phyloP scores from a whole-genome alignment of 371 early-diverging fungal species.

The Mortierella sp. region DNA sequence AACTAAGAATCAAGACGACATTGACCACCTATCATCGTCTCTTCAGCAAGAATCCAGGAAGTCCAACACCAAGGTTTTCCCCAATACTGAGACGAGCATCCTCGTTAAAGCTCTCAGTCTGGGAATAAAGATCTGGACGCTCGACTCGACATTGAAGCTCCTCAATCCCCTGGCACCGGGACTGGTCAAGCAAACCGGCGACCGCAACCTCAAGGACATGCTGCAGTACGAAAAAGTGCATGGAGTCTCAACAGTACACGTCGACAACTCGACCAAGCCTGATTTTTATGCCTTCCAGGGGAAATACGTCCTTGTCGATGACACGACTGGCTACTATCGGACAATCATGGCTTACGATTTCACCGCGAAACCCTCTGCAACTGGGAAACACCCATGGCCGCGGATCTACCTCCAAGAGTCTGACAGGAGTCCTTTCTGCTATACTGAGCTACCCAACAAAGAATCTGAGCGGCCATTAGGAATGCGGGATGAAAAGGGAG shows the following conservation, averaged over 20 bases:
- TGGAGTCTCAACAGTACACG: constrained; percentile 40
- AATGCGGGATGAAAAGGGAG: constrained; percentile 14
- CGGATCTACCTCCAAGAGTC: constrained; percentile 24
- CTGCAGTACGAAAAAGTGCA: constrained; percentile 39
- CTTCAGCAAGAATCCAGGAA: background rate
- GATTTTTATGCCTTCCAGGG: constrained; percentile 38
- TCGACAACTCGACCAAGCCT: constrained; percentile 21
- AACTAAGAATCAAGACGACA: background rate
- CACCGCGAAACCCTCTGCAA: background rate
- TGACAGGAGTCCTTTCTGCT: constrained; percentile 24
- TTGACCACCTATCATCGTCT: background rate
- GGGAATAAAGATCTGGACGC: constrained; percentile 37
- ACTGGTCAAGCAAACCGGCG: constrained; percentile 13
- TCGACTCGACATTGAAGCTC: constrained; percentile 15
- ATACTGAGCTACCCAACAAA: background rate
- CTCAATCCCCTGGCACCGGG: constrained; percentile 24
- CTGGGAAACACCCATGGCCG: constrained; percentile 25
- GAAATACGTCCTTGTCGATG: constrained; percentile 39
- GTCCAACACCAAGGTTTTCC: background rate
- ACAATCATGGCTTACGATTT: constrained; percentile 44
- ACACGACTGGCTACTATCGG: constrained; percentile 28
- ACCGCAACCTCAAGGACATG: constrained; percentile 28
- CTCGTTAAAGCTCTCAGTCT: constrained; percentile 38
- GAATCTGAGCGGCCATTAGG: background rate
- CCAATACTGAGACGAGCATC: constrained; percentile 25